Evolutionary conservation across 805 yeast species (phyloP), one percentile per base, ranked within the genome.

Genomic region (Wickerhamiella australiensis): DNA sequence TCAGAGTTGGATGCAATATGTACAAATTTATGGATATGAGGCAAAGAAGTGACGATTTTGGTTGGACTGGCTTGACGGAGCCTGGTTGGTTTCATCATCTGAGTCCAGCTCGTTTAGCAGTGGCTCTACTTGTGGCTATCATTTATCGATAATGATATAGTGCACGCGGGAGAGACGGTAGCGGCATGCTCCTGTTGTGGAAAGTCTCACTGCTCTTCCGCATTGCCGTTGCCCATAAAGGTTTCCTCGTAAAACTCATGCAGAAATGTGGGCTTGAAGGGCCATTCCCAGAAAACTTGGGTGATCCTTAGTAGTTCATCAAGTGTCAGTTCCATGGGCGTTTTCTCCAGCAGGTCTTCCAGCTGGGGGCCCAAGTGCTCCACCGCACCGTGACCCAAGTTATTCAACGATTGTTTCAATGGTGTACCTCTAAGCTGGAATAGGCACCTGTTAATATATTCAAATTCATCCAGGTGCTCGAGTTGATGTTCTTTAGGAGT

Each of bases 321-420:
- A 2, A 67, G 59, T 0, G 78, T 68, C 43, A 87, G 65, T 3
- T 74, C 72, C 13, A 66, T 62, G 1, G 81, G 74, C 3, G 61
- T 60, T 52, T 70, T 75, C 13, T 72, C 60, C 47, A 76, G 57
- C 1, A 80, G 46, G 0, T 66, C 68, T 12, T 52, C 46, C 1
- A 71, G 57, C 31, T 55, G 56, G 15, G 65, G 62, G 2, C 55
- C 54, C 12, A 74, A 61, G 11, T 73, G 63, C 5, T 61, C 65
- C 1, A 50, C 50, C 0, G 92, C 95, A 1, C 96, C 96, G 1
- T 94, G 88, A 0, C 95, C 95, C 8, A 90, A 64, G 18, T 75
- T 68, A 12, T 69, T 65, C 1, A 82, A 54, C 2, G 75, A 67
- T 18, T 73, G 76, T 0, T 54, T 49, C 9, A 80, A 59, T 0